Conservation (phyloP, 441 rosid genomes). For the Lepidium campestre region DNA sequence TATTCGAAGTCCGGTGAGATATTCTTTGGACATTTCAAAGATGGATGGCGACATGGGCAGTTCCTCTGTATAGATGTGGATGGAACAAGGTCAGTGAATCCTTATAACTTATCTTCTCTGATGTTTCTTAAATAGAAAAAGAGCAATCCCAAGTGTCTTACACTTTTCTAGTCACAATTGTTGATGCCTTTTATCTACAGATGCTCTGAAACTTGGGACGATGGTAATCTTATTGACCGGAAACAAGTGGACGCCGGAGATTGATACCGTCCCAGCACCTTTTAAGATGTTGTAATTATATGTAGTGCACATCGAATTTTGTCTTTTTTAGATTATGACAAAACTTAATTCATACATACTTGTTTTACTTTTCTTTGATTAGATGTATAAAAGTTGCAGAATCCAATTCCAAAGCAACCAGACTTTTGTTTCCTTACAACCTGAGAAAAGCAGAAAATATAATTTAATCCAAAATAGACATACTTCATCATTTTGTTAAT, state of each 20-base stretch:
- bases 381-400: conserved; percentile 3
- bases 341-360: background rate
- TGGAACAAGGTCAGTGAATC: conserved; percentile 65
- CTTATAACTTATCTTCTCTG: background rate
- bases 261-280: background rate
- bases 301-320: background rate
- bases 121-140: background rate
- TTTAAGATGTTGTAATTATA: conserved; percentile 7
- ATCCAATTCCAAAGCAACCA: conserved; percentile 5
- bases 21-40: conserved; percentile 78
- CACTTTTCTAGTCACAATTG: background rate
- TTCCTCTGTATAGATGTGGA: conserved; percentile 69
- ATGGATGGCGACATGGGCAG: conserved; percentile 88
- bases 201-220: conserved; percentile 76
- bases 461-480: background rate
- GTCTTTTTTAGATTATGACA: conserved; percentile 6
- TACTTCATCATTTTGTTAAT: background rate
- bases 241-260: conserved; percentile 47
- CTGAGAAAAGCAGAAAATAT: conserved; percentile 10
- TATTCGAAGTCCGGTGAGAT: conserved; percentile 77
- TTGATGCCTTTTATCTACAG: conserved; percentile 28
- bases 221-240: conserved; percentile 57
- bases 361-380: background rate
- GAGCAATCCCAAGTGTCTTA: background rate
- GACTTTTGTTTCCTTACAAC: conserved; percentile 22